Evolutionary conservation across 2,329 filamentous ascomycete species (phyloP).

Genomic region (Orbilia javanica): DNA sequence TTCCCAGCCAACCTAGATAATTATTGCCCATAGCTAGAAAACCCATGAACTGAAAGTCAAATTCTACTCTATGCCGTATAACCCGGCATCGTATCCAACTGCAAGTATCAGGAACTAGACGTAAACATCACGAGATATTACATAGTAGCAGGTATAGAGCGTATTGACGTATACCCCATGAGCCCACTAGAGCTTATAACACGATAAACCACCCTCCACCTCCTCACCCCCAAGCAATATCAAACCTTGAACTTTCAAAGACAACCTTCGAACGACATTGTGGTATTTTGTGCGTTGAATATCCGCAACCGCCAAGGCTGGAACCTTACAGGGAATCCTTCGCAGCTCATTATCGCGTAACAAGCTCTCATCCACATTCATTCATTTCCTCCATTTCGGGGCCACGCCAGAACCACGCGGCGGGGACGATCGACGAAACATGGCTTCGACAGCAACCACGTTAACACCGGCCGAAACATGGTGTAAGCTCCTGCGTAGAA

Average conservation of each 20-base stretch:
- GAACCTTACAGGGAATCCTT: conserved; percentile 24
- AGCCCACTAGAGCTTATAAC: no score
- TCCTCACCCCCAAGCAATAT: not conserved
- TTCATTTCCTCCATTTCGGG: not conserved
- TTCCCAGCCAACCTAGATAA: no score
- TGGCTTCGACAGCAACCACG: conserved; percentile 6
- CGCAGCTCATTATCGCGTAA: conserved; percentile 20
- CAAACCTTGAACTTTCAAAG: not conserved
- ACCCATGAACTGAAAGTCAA: no score
- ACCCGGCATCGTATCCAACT: no score
- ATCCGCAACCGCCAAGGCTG: conserved; percentile 18
- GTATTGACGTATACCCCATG: no score
- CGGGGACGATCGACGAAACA: not conserved
- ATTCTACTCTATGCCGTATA: no score
- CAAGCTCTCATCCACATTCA: conserved; percentile 6
- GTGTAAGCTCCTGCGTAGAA: conserved; percentile 55
- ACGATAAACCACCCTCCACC: not conserved
- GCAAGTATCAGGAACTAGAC: no score
- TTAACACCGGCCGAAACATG: conserved; percentile 36
- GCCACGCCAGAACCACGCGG: conserved; percentile 1
- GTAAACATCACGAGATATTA: no score
- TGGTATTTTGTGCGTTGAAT: conserved; percentile 19
- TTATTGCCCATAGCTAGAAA: no score
- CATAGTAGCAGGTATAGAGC: no score
- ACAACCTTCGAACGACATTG: not conserved